phyloP scores from a whole-genome alignment of 2,329 filamentous ascomycete species.

The Ophiostoma angusticollis region DNA sequence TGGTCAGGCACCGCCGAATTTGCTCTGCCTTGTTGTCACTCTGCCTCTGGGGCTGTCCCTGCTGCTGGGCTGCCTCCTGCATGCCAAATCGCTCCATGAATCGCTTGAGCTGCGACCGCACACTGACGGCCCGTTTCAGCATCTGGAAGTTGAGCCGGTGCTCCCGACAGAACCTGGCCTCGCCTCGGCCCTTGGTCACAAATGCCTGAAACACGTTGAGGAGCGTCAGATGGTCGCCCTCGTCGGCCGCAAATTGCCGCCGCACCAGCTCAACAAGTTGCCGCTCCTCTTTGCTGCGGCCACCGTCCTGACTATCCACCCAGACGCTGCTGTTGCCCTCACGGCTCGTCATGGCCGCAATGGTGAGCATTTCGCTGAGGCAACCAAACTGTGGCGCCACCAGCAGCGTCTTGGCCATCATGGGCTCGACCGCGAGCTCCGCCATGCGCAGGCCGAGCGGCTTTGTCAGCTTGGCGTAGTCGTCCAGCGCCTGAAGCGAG shows the following conservation, averaged over 20 bases:
- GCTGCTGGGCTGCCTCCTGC: slow-evolving; percentile 39
- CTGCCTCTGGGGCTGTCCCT: slow-evolving; percentile 18
- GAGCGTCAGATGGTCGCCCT: slow-evolving; percentile 86
- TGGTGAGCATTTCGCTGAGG: slow-evolving; percentile 73
- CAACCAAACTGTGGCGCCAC: slow-evolving; percentile 64
- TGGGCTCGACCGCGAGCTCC: slow-evolving; percentile 82
- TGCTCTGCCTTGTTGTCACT: slow-evolving; percentile 44
- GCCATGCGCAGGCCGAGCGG: slow-evolving; percentile 87
- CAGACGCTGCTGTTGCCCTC: slow-evolving; percentile 71
- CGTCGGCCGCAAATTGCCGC: slow-evolving; percentile 76
- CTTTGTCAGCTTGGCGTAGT: slow-evolving; percentile 78
- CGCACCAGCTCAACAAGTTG: slow-evolving; percentile 61
- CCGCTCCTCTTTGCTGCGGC: slow-evolving; percentile 34
- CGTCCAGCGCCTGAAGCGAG: slow-evolving; percentile 73
- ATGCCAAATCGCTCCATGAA: slow-evolving; percentile 81
- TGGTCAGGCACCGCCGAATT: slow-evolving; percentile 73
- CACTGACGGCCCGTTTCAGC: slow-evolving; percentile 69
- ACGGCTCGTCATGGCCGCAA: slow-evolving; percentile 86
- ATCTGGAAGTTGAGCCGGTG: slow-evolving; percentile 80
- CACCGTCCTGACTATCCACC: slow-evolving; percentile 61
- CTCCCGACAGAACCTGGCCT: slow-evolving; percentile 74
- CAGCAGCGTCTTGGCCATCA: slow-evolving; percentile 85
- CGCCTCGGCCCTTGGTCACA: slow-evolving; percentile 67
- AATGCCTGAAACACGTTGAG: slow-evolving; percentile 92
- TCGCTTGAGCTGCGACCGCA: slow-evolving; percentile 72